Percentiles rank a stretch among this genome's conserved stretches.
Conservation (phyloP, 2,329 filamentous ascomycete species). For the Fusarium sp. region DNA sequence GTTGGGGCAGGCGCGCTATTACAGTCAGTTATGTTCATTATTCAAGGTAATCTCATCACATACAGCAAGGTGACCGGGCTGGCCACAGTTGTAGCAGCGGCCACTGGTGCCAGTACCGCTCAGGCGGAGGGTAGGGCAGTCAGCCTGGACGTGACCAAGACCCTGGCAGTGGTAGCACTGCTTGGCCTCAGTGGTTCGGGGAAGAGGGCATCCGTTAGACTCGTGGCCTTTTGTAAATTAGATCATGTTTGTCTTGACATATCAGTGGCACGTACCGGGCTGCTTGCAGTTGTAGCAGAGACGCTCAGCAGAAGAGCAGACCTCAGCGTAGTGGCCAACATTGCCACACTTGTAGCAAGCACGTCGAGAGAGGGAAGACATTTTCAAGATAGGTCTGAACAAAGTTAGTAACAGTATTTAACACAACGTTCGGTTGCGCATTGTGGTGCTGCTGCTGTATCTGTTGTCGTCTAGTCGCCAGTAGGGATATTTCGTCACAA, state of each 20-base stretch:
- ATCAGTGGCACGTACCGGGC: conserved; percentile 63
- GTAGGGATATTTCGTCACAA: too few species aligned
- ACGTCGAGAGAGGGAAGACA: conserved; percentile 84
- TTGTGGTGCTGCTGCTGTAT: neutral
- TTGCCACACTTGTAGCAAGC: conserved; percentile 88
- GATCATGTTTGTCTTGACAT: neutral
- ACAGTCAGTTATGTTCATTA: conserved; percentile 22
- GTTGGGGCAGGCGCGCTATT: conserved; percentile 82
- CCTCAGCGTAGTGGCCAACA: conserved; percentile 84
- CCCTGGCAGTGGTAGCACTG: conserved; percentile 99
- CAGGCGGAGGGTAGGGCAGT: conserved; percentile 95
- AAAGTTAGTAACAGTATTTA: conserved; percentile 11
- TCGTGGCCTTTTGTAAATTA: conserved; percentile 73
- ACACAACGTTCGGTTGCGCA: neutral
- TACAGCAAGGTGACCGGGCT: conserved; percentile 91
- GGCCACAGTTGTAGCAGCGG: conserved; percentile 96
- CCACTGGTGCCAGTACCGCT: conserved; percentile 84
- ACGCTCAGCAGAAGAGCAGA: conserved; percentile 96
- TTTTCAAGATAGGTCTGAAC: conserved; percentile 52
- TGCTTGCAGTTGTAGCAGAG: conserved; percentile 99
- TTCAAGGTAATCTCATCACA: conserved; percentile 46
- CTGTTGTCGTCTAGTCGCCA: neutral
- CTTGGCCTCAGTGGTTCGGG: conserved; percentile 97
- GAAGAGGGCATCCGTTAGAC: conserved; percentile 96
- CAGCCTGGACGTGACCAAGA: conserved; percentile 96